Evolutionary conservation across 768 basidiomycete genomes (phyloP).

Genomic region (Sporobolomyces pararoseus): DNA sequence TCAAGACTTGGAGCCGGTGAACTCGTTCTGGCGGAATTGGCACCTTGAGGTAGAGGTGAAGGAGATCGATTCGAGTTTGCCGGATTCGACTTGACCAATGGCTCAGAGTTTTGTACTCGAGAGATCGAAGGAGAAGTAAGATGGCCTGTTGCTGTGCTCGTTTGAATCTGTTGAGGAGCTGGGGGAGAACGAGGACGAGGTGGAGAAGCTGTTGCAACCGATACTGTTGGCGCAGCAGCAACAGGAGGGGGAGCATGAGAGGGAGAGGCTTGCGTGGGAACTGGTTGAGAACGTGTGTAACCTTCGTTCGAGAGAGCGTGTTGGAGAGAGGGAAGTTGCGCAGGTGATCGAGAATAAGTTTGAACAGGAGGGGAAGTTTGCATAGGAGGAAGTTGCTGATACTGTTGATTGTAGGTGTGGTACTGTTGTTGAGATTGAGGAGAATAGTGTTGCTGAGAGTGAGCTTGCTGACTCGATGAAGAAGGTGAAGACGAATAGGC

Average conservation of each 20-base stretch:
- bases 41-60: too few species aligned
- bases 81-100: not conserved
- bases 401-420: not conserved
- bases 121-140: constrained; percentile 14
- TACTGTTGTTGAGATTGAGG: not conserved
- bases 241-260: too few species aligned
- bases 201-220: constrained; percentile 9
- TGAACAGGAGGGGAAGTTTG: not conserved
- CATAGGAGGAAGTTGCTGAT: not conserved
- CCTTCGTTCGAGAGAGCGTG: not conserved
- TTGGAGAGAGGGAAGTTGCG: constrained; percentile 1
- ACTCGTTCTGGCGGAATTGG: not conserved
- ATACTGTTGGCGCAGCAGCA: not conserved
- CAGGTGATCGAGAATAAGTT: not conserved
- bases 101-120: constrained; percentile 3
- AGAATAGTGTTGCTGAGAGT: not conserved
- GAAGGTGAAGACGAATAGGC: not conserved
- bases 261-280: too few species aligned
- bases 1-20: constrained; percentile 8
- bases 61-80: not conserved
- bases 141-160: not conserved
- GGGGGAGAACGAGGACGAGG: not conserved
- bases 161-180: not conserved
- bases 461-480: not conserved
- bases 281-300: not conserved